Conservation (phyloP, 2,329 filamentous ascomycete genomes). For the Aspergillus terreus region DNA sequence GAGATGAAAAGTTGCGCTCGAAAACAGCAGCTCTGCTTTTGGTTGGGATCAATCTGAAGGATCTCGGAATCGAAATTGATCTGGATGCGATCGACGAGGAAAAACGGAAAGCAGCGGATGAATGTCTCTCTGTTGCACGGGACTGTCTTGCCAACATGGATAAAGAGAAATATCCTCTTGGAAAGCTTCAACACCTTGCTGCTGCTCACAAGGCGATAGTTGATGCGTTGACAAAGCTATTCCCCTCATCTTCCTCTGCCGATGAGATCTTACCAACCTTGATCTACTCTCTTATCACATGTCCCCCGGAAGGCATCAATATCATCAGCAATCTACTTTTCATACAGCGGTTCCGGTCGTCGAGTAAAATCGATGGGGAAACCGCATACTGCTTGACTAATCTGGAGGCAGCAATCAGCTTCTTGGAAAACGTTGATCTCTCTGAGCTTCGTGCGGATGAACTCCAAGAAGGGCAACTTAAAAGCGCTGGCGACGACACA, state of each 20-base stretch:
- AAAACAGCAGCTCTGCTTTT: slow-evolving; percentile 85
- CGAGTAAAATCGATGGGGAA: slow-evolving; percentile 84
- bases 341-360: slow-evolving; percentile 84
- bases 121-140: slow-evolving; percentile 68
- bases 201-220: slow-evolving; percentile 91
- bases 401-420: slow-evolving; percentile 88
- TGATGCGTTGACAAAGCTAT: slow-evolving; percentile 67
- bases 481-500: slow-evolving; percentile 41
- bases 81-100: slow-evolving; percentile 51
- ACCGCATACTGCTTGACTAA: slow-evolving; percentile 96
- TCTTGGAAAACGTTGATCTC: slow-evolving; percentile 91
- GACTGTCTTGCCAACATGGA: slow-evolving; percentile 76
- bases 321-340: slow-evolving; percentile 94
- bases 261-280: slow-evolving; percentile 96
- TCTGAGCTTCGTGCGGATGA: slow-evolving; percentile 83
- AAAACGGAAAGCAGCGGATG: slow-evolving; percentile 64
- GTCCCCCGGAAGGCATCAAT: slow-evolving; percentile 78
- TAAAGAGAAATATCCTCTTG: slow-evolving; percentile 79
- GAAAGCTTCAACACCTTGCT: slow-evolving; percentile 85
- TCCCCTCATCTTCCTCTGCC: slow-evolving; percentile 76
- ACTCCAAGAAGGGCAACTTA: slow-evolving; percentile 63
- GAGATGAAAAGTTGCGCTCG: slow-evolving; percentile 90
- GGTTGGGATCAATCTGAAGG: slow-evolving; percentile 85
- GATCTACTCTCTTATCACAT: slow-evolving; percentile 92
- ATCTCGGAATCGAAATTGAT: slow-evolving; percentile 75